Percentiles rank a stretch among this genome's conserved stretches.
Evolutionary conservation across 2,329 filamentous ascomycete genomes (phyloP).

Genomic region (Penicillium corylophilum): DNA sequence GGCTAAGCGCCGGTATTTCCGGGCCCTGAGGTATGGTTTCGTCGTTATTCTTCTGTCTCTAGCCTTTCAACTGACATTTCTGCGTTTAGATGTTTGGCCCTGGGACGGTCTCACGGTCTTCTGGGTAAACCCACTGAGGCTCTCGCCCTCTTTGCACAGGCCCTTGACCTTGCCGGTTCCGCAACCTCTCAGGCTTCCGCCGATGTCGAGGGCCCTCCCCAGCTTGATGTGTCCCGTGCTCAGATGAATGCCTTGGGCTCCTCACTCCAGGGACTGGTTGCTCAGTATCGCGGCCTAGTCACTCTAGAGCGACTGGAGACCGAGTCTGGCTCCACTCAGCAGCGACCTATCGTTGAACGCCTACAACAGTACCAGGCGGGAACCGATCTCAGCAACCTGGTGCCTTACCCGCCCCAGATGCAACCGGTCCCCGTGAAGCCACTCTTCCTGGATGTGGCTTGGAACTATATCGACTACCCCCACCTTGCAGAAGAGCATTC

Average conservation of each 20-base stretch:
- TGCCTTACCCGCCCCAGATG: constrained; percentile 81
- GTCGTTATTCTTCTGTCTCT: neutral
- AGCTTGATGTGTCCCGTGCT: constrained; percentile 63
- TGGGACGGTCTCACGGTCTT: constrained; percentile 80
- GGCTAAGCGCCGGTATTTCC: constrained; percentile 78
- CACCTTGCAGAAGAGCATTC: constrained; percentile 40
- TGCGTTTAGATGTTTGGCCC: constrained; percentile 66
- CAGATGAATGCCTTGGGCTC: constrained; percentile 60
- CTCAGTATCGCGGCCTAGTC: constrained; percentile 80
- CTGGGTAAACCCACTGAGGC: constrained; percentile 72
- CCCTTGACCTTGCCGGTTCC: constrained; percentile 60
- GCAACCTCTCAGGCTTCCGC: constrained; percentile 47
- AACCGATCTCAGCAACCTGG: constrained; percentile 75
- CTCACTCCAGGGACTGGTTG: constrained; percentile 69
- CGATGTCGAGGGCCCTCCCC: constrained; percentile 55
- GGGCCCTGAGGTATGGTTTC: constrained; percentile 71
- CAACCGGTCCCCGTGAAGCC: constrained; percentile 88
- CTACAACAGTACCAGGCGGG: constrained; percentile 73
- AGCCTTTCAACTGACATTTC: constrained; percentile 12
- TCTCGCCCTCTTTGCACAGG: constrained; percentile 78
- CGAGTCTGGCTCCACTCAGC: constrained; percentile 33
- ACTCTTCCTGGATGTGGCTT: constrained; percentile 91
- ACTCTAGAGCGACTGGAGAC: constrained; percentile 69
- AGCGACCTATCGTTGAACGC: constrained; percentile 68
- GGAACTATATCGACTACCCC: constrained; percentile 96